These are phyloP conservation scores for Ligustrum vulgare DNA, from an alignment of 257 asterid genomes.

Conservation along the genomic window DNA sequence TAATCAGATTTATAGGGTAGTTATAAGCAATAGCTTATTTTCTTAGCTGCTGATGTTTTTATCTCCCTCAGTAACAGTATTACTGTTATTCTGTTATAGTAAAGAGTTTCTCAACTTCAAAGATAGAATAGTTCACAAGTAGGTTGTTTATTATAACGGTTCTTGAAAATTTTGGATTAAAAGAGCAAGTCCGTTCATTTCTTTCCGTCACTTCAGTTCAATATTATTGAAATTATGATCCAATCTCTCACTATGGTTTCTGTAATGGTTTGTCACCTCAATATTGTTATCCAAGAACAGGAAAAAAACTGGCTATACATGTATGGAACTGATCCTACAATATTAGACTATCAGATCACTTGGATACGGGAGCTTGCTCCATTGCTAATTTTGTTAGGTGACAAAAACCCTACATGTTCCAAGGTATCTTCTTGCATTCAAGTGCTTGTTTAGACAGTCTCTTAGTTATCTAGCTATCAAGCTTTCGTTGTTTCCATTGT, in stretches of 20 bases:
- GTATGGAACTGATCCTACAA: slow-evolving; percentile 49
- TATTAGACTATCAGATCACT: slow-evolving; percentile 45
- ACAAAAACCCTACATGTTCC: slow-evolving; percentile 54
- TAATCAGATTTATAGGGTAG: slow-evolving; percentile 6
- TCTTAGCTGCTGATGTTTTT: slow-evolving; percentile 8
- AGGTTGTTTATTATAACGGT: not conserved
- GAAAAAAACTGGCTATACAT: slow-evolving; percentile 44
- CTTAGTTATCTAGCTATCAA: not conserved
- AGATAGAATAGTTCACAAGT: not conserved
- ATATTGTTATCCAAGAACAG: slow-evolving; percentile 34
- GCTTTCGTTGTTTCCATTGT: not conserved
- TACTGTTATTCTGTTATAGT: not conserved
- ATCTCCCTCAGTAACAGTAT: not conserved
- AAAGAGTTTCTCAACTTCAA: not conserved
- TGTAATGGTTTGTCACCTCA: slow-evolving; percentile 13
- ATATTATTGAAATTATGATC: not conserved
- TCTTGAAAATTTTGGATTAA: not conserved
- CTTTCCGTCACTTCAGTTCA: not conserved
- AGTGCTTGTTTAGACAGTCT: slow-evolving; percentile 13
- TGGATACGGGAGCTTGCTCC: slow-evolving; percentile 81
- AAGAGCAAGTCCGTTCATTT: not conserved
- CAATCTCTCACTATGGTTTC: not conserved
- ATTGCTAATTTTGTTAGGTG: slow-evolving; percentile 60
- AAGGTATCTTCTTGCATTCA: slow-evolving; percentile 55
- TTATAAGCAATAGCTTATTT: not conserved